Conservation (phyloP, 352 stramenopile species). For the Globisporangium alternatum region DNA sequence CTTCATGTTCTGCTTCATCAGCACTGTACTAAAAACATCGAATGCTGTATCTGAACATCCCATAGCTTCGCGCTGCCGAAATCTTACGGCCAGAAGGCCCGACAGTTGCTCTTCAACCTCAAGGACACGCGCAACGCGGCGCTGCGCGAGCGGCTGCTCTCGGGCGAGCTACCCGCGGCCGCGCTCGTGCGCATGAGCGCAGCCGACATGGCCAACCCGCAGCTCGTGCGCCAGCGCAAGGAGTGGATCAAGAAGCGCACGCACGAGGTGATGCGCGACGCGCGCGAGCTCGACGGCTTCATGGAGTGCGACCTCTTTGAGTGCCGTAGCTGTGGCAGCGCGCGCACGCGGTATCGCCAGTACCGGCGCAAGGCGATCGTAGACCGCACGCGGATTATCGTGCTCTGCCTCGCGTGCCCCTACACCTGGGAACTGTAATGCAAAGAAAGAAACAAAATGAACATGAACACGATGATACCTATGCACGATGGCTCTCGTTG, state of each 20-base stretch:
- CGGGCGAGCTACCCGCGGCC: constrained; percentile 44
- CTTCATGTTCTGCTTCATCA: neutral
- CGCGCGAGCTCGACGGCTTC: constrained; percentile 60
- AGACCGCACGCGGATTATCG: constrained; percentile 79
- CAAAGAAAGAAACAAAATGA: neutral
- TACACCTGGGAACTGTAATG: constrained; percentile 77
- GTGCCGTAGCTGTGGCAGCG: constrained; percentile 74
- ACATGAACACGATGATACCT: neutral
- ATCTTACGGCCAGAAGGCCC: constrained; percentile 74
- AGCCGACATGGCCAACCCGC: constrained; percentile 83
- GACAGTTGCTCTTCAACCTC: constrained; percentile 82
- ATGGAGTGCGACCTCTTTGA: constrained; percentile 79
- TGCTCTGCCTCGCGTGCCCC: constrained; percentile 73
- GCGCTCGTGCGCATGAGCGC: constrained; percentile 75
- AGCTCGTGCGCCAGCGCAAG: constrained; percentile 73
- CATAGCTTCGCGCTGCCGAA: constrained; percentile 66
- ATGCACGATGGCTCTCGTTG: neutral
- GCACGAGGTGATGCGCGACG: constrained; percentile 77
- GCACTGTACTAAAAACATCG: neutral
- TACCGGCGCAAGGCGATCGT: constrained; percentile 83
- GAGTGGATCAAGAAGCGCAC: constrained; percentile 87
- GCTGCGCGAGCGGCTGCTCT: constrained; percentile 66
- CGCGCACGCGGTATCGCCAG: constrained; percentile 74
- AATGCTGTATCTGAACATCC: neutral
- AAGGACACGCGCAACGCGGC: constrained; percentile 68